phyloP scores from a whole-genome alignment of 1,284 basidiomycete species.

The Ustilago esculenta region DNA sequence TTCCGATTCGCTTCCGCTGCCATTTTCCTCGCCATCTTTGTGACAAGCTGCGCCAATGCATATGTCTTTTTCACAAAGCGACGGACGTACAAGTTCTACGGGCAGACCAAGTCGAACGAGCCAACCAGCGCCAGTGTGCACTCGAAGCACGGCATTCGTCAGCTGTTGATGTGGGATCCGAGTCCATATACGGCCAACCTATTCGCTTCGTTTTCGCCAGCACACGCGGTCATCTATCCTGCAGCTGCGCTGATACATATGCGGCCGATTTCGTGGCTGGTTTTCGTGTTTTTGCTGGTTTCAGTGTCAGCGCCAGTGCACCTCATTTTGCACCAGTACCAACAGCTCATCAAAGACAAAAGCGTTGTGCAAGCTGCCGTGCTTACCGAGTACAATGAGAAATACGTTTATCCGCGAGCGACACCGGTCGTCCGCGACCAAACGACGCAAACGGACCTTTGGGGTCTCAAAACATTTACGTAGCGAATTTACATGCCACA shows the following conservation, averaged over 20 bases:
- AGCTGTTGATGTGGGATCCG: slow-evolving; percentile 47
- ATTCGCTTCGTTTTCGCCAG: slow-evolving; percentile 41
- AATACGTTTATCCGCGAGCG: slow-evolving; percentile 52
- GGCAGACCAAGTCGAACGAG: slow-evolving; percentile 20
- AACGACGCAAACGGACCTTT: slow-evolving; percentile 35
- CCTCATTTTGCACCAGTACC: slow-evolving; percentile 40
- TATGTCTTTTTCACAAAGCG: slow-evolving; percentile 46
- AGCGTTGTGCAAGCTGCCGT: slow-evolving; percentile 48
- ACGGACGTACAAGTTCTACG: slow-evolving; percentile 48
- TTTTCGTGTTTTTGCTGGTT: slow-evolving; percentile 26
- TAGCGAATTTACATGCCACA: too few species aligned
- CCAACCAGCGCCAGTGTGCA: slow-evolving; percentile 28
- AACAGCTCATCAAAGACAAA: slow-evolving; percentile 50
- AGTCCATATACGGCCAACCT: slow-evolving; percentile 35
- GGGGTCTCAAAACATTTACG: too few species aligned
- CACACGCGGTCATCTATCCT: slow-evolving; percentile 35
- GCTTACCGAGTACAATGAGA: slow-evolving; percentile 55
- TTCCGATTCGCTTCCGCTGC: slow-evolving; percentile 27
- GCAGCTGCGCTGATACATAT: slow-evolving; percentile 24
- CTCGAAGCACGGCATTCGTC: slow-evolving; percentile 32
- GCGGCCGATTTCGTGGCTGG: slow-evolving; percentile 24
- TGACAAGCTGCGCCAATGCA: slow-evolving; percentile 42
- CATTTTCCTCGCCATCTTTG: slow-evolving; percentile 27
- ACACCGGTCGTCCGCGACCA: slow-evolving; percentile 51
- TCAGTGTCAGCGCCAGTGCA: slow-evolving; percentile 35